Base-by-base conservation (phyloP, 495 filamentous ascomycete species). In the Aspergillus panamensis region DNA sequence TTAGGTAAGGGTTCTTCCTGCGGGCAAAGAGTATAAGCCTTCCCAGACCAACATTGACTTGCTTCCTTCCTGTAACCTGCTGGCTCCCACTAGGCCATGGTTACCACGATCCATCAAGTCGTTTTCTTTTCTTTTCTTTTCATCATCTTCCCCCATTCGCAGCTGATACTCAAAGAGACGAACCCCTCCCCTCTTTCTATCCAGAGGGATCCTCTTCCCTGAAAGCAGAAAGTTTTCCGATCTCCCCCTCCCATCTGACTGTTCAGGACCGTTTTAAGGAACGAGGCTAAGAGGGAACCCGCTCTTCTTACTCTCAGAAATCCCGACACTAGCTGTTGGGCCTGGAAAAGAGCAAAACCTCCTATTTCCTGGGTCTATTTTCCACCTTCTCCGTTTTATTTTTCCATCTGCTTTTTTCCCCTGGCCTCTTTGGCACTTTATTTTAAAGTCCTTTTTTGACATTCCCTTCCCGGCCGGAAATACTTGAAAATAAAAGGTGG, bases 1-100 rank as follows among this genome's bases (percentile, higher is more conserved):
- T 39, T 51, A 49, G 40, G 50, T 54, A 57, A 5, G 55, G 45
- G 53, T 53, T 52, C 52, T 50, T 55, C 51, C 48, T 52, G 53
- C 39, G 45, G 32, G 32, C 52, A 61, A 62, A 43, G 21, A 55
- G 61, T 68, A 66, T 66, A 65, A 70, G 68, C 66, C 66, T 69
- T 60, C 61, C 55, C 55, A 59, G 25, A 25, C 25, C 25, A 2
- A 25, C 25, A 25, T 5, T 25, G 25, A 25, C 25, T 25, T 25
- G 2, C 25, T 25, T 25, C 25, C 25, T 25, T 25, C 25, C 25
- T 25, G 25, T 35, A 66, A 47, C 64, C 66, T 57, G 58, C 66
- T 63, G 62, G 16, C 4, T 14, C 55, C 47, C 51, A 55, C 55
- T 42, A 49, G 49, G 17, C 53, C 56, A 60, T 40, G 45, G 5